Evolutionary conservation across 345 rosid species (phyloP), one percentile per base, ranked within the genome.

Genomic region (Populus simonii): DNA sequence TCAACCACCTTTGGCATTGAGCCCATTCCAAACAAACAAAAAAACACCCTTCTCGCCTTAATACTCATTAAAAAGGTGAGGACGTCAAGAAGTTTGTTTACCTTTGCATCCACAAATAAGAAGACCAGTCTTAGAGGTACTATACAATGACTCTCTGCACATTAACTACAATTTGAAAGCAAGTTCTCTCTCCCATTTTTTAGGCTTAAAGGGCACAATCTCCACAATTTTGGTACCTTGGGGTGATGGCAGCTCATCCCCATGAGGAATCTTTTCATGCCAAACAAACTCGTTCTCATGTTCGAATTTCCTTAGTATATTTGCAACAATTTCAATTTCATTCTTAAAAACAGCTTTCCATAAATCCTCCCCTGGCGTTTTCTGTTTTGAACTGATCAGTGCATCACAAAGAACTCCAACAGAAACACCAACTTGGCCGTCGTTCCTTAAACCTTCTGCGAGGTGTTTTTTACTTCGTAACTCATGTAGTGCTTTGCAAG

Each of bases 171-270:
- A 33, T 80, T 85, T 91, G 76, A 93, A 88, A 63, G 75, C 83
- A 72, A 92, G 93, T 72, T 85, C 85, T 78, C 83, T 74, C 80
- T 86, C 91, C 81, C 78, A 65, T 87, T 86, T 86, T 69, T 78
- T 83, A 79, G 92, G 91, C 66, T 57, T 61, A 62, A 89, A 93
- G 66, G 89, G 82, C 71, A 86, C 85, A 23, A 85, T 77, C 25
- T 81, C 85, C 80, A 88, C 92, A 22, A 93, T 92, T 84, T 82
- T 89, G 84, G 70, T 86, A 47, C 90, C 96, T 74, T 84, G 86
- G 23, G 90, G 91, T 68, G 39, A 27, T 8, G 96, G 94, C 79
- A 86, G 80, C 72, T 87, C 91, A 65, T 82, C 88, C 1, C 70
- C 85, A 5, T 6, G 27, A 27, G 91, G 82, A 38, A 90, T 84